Conservation (phyloP, 192 early-diverging fungal genomes). For the Piromyces finnis region DNA sequence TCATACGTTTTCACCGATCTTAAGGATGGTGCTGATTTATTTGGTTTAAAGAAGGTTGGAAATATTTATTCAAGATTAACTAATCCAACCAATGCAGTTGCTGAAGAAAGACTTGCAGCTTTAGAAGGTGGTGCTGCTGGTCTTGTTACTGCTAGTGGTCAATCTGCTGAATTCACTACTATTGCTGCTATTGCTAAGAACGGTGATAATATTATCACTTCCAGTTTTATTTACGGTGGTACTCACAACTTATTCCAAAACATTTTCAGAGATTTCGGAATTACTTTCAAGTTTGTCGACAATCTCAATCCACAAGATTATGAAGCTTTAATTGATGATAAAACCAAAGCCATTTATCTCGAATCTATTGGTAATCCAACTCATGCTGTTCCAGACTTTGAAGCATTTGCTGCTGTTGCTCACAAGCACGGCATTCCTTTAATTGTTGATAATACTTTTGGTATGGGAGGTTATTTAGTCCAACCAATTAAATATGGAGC, state of each 20-base stretch:
- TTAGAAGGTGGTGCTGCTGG: constrained; percentile 70
- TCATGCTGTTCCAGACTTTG: constrained; percentile 75
- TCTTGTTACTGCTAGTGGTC: constrained; percentile 41
- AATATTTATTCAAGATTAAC: constrained; percentile 73
- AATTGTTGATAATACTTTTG: constrained; percentile 94
- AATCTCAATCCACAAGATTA: constrained; percentile 64
- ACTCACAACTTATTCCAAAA: constrained; percentile 2
- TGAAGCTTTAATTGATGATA: constrained; percentile 57
- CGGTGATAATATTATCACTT: constrained; percentile 81
- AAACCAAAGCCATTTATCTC: constrained; percentile 76
- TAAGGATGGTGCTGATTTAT: constrained; percentile 63
- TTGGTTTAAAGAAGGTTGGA: constrained; percentile 50
- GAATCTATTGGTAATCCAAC: constrained; percentile 86
- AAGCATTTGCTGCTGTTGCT: constrained; percentile 59
- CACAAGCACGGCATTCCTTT: constrained; percentile 71
- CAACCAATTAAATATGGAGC: constrained; percentile 85
- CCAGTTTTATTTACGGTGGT: constrained; percentile 28
- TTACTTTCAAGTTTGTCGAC: constrained; percentile 55
- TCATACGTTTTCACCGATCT: constrained; percentile 70
- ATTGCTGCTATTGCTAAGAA: constrained; percentile 53
- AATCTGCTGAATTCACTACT: constrained; percentile 74
- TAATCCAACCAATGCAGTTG: constrained; percentile 73
- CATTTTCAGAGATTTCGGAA: constrained; percentile 40
- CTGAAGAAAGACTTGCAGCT: constrained; percentile 83
- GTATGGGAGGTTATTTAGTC: constrained; percentile 58